Conservation (phyloP, 805 yeast species). For the Tetrapisispora pingtungensis region DNA sequence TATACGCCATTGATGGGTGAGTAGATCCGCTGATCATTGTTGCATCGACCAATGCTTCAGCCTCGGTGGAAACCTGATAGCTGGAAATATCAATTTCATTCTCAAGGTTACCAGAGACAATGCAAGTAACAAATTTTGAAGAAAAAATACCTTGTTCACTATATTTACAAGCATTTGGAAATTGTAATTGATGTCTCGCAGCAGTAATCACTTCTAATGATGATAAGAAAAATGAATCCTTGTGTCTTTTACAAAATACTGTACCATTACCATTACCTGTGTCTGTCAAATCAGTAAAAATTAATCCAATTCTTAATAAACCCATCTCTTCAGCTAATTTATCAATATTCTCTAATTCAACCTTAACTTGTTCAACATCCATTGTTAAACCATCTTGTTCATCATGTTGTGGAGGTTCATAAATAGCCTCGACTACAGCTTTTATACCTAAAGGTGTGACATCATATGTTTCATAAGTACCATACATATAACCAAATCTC, state of each 20-base stretch:
- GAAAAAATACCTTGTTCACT: constrained; percentile 58
- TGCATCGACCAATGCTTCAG: constrained; percentile 81
- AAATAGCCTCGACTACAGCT: constrained; percentile 87
- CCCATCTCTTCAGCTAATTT: constrained; percentile 50
- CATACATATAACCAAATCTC: constrained; percentile 77
- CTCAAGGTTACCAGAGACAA: constrained; percentile 74
- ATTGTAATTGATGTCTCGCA: constrained; percentile 59
- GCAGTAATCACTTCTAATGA: constrained; percentile 83
- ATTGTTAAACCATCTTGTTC: constrained; percentile 78
- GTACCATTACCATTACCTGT: constrained; percentile 80
- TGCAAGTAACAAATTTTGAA: constrained; percentile 89
- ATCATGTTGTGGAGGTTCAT: constrained; percentile 84
- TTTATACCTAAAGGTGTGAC: constrained; percentile 79
- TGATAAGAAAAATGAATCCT: constrained; percentile 79
- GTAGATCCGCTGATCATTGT: constrained; percentile 81
- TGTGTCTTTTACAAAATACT: constrained; percentile 87
- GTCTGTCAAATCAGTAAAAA: constrained; percentile 85
- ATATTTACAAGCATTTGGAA: constrained; percentile 56
- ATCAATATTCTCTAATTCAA: constrained; percentile 41
- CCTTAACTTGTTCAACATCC: constrained; percentile 33
- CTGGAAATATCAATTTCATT: constrained; percentile 87
- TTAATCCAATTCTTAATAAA: constrained; percentile 63
- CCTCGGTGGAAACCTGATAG: constrained; percentile 80
- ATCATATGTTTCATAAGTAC: constrained; percentile 67
- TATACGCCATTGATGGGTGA: constrained; percentile 77